phyloP scores from a whole-genome alignment of 441 rosid genomes.

The Corymbia calophylla region DNA sequence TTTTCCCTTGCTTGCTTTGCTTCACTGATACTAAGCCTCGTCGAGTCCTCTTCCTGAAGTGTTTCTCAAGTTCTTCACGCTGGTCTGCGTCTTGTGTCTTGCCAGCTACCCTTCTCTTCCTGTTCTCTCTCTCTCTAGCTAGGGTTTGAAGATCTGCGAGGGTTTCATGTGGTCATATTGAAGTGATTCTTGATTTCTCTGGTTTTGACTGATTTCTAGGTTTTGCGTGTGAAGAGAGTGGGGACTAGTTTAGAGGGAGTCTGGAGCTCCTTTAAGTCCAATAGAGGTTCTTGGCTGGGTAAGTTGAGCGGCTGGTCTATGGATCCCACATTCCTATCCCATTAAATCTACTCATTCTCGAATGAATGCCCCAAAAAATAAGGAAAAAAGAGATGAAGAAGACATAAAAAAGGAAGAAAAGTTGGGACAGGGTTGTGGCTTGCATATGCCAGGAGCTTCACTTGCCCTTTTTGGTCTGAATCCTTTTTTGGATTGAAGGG shows the following conservation, averaged over 20 bases:
- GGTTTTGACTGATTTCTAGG: not conserved
- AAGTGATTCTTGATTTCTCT: not conserved
- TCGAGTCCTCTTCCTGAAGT: not conserved
- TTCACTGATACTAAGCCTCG: not conserved
- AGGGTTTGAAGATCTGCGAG: not conserved
- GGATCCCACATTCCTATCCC: constrained; percentile 41
- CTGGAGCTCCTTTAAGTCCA: constrained; percentile 4
- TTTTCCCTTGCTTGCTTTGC: not conserved
- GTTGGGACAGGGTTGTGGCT: constrained; percentile 42
- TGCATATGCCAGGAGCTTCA: constrained; percentile 66
- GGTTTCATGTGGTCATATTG: not conserved
- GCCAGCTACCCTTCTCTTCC: not conserved
- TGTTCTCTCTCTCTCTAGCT: not conserved
- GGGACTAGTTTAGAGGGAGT: not conserved
- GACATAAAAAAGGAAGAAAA: not conserved
- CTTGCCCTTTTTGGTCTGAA: constrained; percentile 18
- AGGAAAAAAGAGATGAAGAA: not conserved
- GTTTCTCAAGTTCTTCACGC: not conserved
- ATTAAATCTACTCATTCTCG: not conserved
- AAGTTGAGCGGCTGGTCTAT: constrained; percentile 6
- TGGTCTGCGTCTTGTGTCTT: not conserved
- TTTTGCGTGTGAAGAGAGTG: not conserved
- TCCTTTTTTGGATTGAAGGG: constrained; percentile 82
- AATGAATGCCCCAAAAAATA: not conserved
- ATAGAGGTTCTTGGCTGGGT: constrained; percentile 4